These are phyloP conservation scores for Hirschioporus abietinus DNA, from an alignment of 768 basidiomycete genomes.

Conservation along the genomic window DNA sequence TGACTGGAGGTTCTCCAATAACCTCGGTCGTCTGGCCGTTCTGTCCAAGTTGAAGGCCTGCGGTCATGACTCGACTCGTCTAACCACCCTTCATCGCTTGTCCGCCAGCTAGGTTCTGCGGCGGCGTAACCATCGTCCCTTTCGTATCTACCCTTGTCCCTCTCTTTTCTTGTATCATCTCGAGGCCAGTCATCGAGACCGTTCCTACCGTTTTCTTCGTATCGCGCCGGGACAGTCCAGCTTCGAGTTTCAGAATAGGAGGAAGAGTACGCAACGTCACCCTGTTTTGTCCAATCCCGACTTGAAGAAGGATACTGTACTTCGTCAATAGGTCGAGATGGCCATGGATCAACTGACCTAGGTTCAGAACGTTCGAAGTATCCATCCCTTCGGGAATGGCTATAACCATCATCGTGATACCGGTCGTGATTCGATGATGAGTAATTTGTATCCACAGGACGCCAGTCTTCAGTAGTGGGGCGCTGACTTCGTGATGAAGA, in stretches of 20 bases:
- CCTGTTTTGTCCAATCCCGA: conserved; percentile 46
- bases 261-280: conserved; percentile 37
- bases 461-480: conserved; percentile 42
- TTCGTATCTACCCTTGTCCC: conserved; percentile 34
- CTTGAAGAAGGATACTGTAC: conserved; percentile 31
- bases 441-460: conserved; percentile 33
- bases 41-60: conserved; percentile 7
- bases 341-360: conserved; percentile 43
- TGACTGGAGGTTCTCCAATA: conserved; percentile 1
- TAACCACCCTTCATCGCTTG: neutral
- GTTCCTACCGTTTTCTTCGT: conserved; percentile 31
- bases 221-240: conserved; percentile 35
- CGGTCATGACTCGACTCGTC: conserved; percentile 12
- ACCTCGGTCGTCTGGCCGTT: neutral
- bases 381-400: conserved; percentile 44
- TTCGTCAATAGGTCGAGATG: conserved; percentile 33
- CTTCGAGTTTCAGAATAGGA: conserved; percentile 44
- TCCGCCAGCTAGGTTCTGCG: neutral
- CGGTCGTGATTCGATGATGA: conserved; percentile 33
- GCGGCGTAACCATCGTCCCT: conserved; percentile 25
- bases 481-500: conserved; percentile 49
- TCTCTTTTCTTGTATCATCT: conserved; percentile 35
- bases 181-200: conserved; percentile 38
- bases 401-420: conserved; percentile 46
- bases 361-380: conserved; percentile 37